Evolutionary conservation across 2,329 filamentous ascomycete genomes (phyloP), one percentile per base, ranked within the genome.

Genomic region (Rachicladosporium sp.): DNA sequence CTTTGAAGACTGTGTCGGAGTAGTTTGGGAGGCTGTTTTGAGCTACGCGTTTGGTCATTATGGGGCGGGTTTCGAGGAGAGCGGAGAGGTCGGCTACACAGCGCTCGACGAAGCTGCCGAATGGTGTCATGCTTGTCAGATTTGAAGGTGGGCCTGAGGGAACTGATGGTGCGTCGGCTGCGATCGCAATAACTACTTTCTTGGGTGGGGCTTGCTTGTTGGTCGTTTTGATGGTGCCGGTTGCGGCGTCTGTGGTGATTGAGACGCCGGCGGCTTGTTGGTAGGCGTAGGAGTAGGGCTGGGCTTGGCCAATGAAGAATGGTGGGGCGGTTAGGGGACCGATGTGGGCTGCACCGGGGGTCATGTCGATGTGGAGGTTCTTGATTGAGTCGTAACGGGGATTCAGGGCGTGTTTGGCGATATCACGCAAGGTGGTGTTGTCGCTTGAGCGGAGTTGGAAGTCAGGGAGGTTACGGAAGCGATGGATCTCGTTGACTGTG

Each of bases 31-130:
- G 68, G 38, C 74, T 71, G 60, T 94, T 95, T 50, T 81, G 71
- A 10, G 94, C 69, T 2, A 81, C 82, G 12, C 89, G 78, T 0
- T 88, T 76, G 3, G 89, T 95, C 77, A 88, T 93, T 34, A 94
- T 76, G 0, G 88, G 87, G 0, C 89, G 74, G 38, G 80, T 66
- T 3, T 78, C 67, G 52, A 96, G 79, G 5, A 85, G 71, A 0
- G 68, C 62, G 41, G 73, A 66, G 33, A 95, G 66, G 31, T 74
- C 68, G 2, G 63, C 65, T 48, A 93, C 74, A 12, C 86, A 70
- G 15, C 73, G 67, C 41, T 73, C 73, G 39, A 88, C 70, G 40
- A 29, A 42, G 31, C 21, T 60, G 3, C 59, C 55, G 40, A 74
- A 64, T 6, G 65, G 59, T 2, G 37, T 34, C 31, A 37, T 21